Percentiles rank a stretch among this genome's conserved stretches.
These are phyloP conservation scores for Metschnikowia orientalis DNA, from an alignment of 805 yeast species.

Conservation along the genomic window DNA sequence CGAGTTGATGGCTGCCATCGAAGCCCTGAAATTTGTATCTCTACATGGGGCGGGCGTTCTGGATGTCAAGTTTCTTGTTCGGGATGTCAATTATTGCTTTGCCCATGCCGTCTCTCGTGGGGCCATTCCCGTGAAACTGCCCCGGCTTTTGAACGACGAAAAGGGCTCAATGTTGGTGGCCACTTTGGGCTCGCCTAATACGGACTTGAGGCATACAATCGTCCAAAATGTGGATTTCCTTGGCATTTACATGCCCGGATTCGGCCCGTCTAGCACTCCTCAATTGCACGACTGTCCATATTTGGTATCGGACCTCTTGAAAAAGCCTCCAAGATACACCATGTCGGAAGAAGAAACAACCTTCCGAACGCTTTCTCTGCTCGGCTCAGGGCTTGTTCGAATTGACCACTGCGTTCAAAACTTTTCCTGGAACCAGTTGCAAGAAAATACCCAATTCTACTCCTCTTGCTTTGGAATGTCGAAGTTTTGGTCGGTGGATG, in stretches of 20 bases:
- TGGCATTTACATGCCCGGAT: constrained; percentile 53
- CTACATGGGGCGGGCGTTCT: constrained; percentile 78
- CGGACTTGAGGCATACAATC: constrained; percentile 69
- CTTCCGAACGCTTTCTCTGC: constrained; percentile 20
- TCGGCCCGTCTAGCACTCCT: constrained; percentile 10
- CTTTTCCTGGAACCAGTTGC: constrained; percentile 66
- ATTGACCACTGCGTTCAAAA: constrained; percentile 84
- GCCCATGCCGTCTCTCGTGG: constrained; percentile 49
- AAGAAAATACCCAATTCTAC: constrained; percentile 53
- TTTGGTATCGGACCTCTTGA: constrained; percentile 33
- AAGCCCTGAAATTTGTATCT: constrained; percentile 20
- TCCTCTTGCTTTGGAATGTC: constrained; percentile 66
- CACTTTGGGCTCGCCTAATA: constrained; percentile 36
- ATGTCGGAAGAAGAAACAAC: constrained; percentile 52
- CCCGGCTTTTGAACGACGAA: constrained; percentile 35
- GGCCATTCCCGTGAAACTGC: constrained; percentile 36
- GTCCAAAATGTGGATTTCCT: constrained; percentile 43
- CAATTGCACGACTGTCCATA: constrained; percentile 21
- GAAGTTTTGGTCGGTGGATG: constrained; percentile 82
- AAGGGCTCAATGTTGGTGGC: constrained; percentile 54
- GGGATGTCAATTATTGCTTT: constrained; percentile 43
- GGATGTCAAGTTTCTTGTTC: constrained; percentile 67
- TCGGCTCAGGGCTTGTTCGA: constrained; percentile 32
- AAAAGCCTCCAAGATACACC: constrained; percentile 75
- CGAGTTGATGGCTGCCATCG: neutral